Evolutionary conservation across 2,329 filamentous ascomycete genomes (phyloP), one percentile per base, ranked within the genome.

Genomic region (Lojkania enalia): DNA sequence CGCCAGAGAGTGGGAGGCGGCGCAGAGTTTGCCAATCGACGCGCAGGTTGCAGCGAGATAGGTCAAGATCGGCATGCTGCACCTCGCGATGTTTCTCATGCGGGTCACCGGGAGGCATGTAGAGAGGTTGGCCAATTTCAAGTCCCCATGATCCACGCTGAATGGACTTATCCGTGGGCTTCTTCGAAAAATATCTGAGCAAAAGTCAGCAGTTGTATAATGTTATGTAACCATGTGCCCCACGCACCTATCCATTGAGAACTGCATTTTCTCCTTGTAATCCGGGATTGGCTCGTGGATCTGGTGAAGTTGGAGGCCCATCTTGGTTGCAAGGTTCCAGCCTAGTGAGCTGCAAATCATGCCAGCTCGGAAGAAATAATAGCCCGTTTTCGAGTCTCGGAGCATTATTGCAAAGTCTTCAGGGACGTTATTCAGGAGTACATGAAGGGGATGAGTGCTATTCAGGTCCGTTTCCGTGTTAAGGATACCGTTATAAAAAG

Each of bases 1-100:
- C 85, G 0, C 81, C 88, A 0, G 86, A 90, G 0, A 95, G 74
- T 0, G 90, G 89, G 0, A 95, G 72, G 2, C 90, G 81, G 1
- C 90, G 82, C 3, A 95, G 73, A 0, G 90, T 95, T 69, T 95
- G 90, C 88, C 89, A 95, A 66, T 95, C 90, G 1, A 94, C 88
- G 3, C 90, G 81, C 1, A 95, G 73, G 49, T 86, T 74, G 51
- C 87, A 75, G 23, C 87, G 79, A 0, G 80, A 75, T 2, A 83
- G 61, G 0, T 70, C 71, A 4, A 92, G 72, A 15, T 73, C 69
- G 0, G 77, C 71, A 35, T 81, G 74, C 51, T 91, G 86, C 0
- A 71, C 63, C 1, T 76, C 71, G 14, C 87, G 81, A 23, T 82
- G 74, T 30, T 73, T 68, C 55, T 85, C 83, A 45, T 87, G 82